These are phyloP conservation scores for Nigrospora sphaerica DNA, from an alignment of 2,329 filamentous ascomycete genomes.

Conservation along the genomic window DNA sequence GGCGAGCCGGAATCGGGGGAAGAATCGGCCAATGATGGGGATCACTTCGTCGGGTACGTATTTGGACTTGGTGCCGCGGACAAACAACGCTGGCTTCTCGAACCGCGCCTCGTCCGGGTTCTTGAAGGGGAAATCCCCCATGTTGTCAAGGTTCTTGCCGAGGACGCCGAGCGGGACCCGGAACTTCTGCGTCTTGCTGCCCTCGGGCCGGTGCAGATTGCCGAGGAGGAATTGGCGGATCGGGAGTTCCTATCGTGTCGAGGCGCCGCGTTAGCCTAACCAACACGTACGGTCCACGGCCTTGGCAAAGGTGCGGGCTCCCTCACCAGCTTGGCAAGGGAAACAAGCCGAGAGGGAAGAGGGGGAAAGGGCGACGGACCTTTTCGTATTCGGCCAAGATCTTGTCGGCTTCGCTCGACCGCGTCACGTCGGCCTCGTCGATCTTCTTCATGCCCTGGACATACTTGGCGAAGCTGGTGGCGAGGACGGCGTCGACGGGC, in stretches of 20 bases:
- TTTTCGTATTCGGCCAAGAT: constrained; percentile 71
- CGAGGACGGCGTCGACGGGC: constrained; percentile 71
- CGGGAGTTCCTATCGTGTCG: constrained; percentile 46
- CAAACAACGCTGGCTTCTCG: constrained; percentile 71
- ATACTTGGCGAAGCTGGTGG: constrained; percentile 71
- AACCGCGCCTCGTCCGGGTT: constrained; percentile 63
- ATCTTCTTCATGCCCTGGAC: constrained; percentile 79
- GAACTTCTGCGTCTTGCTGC: constrained; percentile 57
- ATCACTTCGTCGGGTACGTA: constrained; percentile 78
- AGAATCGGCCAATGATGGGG: constrained; percentile 75
- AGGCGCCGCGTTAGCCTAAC: too few relatives aligned
- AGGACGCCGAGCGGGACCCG: constrained; percentile 72
- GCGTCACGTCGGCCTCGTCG: constrained; percentile 59
- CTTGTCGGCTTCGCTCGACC: constrained; percentile 70
- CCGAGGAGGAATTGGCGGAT: constrained; percentile 89
- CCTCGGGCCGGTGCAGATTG: constrained; percentile 60
- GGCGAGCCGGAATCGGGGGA: constrained; percentile 66
- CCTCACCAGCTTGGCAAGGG: constrained; percentile 1
- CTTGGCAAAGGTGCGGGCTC: too few relatives aligned
- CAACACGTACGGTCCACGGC: too few relatives aligned
- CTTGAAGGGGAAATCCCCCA: constrained; percentile 86
- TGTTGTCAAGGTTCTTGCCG: constrained; percentile 57
- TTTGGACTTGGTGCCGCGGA: constrained; percentile 68
- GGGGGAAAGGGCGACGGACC: constrained; percentile 27
- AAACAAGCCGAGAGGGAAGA: not conserved